These are phyloP conservation scores for Marchantia paleacea DNA, from an alignment of 225 moss, liverwort and hornwort genomes.

Conservation along the genomic window DNA sequence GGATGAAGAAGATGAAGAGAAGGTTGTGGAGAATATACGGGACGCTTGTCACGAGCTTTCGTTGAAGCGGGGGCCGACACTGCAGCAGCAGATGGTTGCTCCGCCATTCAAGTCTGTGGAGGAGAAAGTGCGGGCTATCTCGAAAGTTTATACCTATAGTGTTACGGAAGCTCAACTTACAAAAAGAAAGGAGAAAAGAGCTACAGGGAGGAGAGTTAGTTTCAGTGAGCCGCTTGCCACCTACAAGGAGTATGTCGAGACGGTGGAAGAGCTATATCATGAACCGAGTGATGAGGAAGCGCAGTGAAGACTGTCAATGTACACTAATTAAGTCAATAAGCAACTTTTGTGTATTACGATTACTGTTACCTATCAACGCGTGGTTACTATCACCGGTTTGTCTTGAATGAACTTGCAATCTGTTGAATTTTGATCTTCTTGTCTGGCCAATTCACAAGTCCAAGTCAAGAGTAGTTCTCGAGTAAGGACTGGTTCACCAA, in stretches of 20 bases:
- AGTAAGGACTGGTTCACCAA: too few species aligned
- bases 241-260: constrained; percentile 3
- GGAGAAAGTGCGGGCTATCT: constrained; percentile 24
- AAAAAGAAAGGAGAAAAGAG: constrained; percentile 19
- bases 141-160: constrained; percentile 21
- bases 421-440: too few species aligned
- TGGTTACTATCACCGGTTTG: too few species aligned
- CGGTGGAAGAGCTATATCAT: constrained; percentile 15
- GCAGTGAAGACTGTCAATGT: constrained; percentile 12
- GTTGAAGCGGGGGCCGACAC: constrained; percentile 12
- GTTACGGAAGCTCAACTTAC: constrained; percentile 25
- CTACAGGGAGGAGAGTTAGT: constrained; percentile 24
- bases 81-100: constrained; percentile 27
- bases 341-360: neutral
- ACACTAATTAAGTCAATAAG: neutral
- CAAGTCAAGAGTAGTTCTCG: too few species aligned
- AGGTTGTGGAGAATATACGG: constrained; percentile 25
- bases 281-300: neutral
- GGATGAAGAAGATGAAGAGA: constrained; percentile 25
- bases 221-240: constrained; percentile 27
- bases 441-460: too few species aligned
- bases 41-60: constrained; percentile 24
- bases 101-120: constrained; percentile 20
- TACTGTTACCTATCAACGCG: neutral
- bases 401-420: too few species aligned